A percentile compares a stretch with the other conserved stretches of the same genome.
These are phyloP conservation scores for Pseudopithomyces maydicus DNA, from an alignment of 2,329 filamentous ascomycete genomes.

Conservation along the genomic window DNA sequence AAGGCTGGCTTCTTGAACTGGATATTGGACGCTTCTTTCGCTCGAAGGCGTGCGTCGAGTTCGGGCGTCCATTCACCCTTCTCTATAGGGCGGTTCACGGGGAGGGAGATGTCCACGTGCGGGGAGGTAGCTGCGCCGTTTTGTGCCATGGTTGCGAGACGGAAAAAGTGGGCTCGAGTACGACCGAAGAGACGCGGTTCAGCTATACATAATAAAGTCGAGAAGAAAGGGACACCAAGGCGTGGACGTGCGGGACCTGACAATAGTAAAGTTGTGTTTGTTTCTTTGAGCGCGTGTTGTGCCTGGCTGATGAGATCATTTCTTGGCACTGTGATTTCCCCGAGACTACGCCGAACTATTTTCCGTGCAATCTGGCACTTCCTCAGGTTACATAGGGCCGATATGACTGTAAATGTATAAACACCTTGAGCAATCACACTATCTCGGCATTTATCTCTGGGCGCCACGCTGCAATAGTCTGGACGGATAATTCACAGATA, in stretches of 20 bases:
- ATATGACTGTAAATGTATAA: too few relatives aligned
- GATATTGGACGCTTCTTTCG: conserved; percentile 25
- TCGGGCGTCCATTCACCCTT: conserved; percentile 31
- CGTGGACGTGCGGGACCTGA: conserved; percentile 8
- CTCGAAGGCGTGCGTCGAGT: conserved; percentile 32
- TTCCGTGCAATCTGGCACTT: too few relatives aligned
- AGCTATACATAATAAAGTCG: conserved; percentile 9
- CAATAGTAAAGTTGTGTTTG: conserved; percentile 19
- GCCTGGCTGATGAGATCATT: conserved; percentile 3
- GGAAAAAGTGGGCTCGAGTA: neutral
- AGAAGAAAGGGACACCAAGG: neutral
- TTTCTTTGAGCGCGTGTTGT: conserved; percentile 3
- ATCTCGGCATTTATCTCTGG: too few relatives aligned
- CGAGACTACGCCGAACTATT: neutral
- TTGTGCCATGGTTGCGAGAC: neutral
- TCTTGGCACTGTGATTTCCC: neutral
- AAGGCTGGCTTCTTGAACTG: conserved; percentile 22
- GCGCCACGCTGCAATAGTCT: too few relatives aligned
- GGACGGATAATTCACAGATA: neutral
- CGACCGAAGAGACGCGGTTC: conserved; percentile 1
- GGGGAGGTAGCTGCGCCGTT: conserved; percentile 28
- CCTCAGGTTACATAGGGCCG: too few relatives aligned
- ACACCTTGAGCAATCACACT: too few relatives aligned
- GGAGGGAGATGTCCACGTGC: conserved; percentile 36
- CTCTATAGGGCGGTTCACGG: conserved; percentile 29